Evolutionary conservation across 441 rosid genomes (phyloP).

Genomic region (Syzygium syzygioides): DNA sequence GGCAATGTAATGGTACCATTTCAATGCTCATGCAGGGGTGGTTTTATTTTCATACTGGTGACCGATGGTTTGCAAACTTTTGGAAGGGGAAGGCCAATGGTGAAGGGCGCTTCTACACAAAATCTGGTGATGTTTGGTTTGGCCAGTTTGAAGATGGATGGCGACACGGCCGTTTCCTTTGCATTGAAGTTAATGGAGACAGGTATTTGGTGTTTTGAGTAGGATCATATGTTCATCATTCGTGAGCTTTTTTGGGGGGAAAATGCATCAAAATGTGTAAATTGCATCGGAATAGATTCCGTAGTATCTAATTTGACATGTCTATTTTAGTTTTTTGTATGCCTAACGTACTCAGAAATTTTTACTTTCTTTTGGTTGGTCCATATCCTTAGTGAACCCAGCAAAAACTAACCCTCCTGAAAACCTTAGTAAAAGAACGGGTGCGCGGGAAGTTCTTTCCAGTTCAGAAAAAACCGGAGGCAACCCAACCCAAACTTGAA

Average conservation of each 20-base stretch:
- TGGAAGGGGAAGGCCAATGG: constrained; percentile 98
- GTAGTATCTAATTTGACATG: neutral
- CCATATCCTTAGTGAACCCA: neutral
- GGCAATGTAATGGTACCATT: neutral
- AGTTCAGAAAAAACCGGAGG: neutral
- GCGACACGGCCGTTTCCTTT: constrained; percentile 82
- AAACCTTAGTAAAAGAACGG: neutral
- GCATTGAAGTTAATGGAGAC: constrained; percentile 66
- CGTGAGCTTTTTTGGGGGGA: neutral
- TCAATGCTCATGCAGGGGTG: constrained; percentile 54
- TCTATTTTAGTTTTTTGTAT: neutral
- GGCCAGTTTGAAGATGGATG: constrained; percentile 91
- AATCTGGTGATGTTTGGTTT: constrained; percentile 68
- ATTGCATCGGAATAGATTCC: neutral
- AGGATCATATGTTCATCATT: neutral
- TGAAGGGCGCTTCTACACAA: constrained; percentile 89
- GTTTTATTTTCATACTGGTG: constrained; percentile 90
- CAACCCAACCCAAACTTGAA: neutral
- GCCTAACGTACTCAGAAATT: neutral
- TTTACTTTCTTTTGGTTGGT: neutral
- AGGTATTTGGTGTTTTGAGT: constrained; percentile 36
- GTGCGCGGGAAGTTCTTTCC: neutral
- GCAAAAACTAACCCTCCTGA: neutral
- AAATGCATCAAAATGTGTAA: neutral
- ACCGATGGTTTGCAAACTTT: constrained; percentile 94